Conservation (phyloP, 1,284 basidiomycete genomes). For the Cystobasidium sp. region DNA sequence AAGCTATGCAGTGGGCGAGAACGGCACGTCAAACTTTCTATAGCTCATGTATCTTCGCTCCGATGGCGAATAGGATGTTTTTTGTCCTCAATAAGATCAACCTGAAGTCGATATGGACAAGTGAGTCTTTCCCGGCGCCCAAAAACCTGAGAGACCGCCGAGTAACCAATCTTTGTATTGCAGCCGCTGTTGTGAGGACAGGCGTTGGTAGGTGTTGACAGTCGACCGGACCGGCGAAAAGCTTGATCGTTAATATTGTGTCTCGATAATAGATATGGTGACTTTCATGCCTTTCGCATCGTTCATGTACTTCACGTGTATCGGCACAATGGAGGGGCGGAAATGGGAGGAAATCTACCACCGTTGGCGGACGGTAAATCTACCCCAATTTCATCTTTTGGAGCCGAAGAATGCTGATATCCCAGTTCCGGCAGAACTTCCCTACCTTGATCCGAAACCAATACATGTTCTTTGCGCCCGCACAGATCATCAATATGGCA, state of each 20-base stretch:
- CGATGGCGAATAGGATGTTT: constrained; percentile 39
- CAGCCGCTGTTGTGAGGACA: constrained; percentile 50
- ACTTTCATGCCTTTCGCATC: constrained; percentile 53
- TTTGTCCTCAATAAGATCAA: constrained; percentile 43
- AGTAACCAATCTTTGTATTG: not conserved
- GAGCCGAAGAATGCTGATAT: constrained; percentile 10
- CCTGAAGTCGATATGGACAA: constrained; percentile 40
- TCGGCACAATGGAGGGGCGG: constrained; percentile 51
- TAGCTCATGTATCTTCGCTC: constrained; percentile 48
- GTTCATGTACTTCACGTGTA: constrained; percentile 51
- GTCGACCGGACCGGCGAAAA: not conserved
- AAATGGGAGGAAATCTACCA: constrained; percentile 45
- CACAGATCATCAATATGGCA: constrained; percentile 50
- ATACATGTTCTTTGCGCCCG: constrained; percentile 50
- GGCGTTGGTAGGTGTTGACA: constrained; percentile 25
- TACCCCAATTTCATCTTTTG: constrained; percentile 41
- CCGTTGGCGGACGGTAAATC: constrained; percentile 17
- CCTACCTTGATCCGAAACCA: constrained; percentile 40
- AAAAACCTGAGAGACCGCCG: not conserved
- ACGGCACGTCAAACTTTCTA: constrained; percentile 48
- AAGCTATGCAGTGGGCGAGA: constrained; percentile 49
- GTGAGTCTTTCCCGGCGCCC: constrained; percentile 37
- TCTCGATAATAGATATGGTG: constrained; percentile 43
- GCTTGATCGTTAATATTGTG: not conserved
- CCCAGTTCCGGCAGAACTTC: constrained; percentile 29